Conservation (phyloP, 495 filamentous ascomycete species). For the Penicillium canariense region DNA sequence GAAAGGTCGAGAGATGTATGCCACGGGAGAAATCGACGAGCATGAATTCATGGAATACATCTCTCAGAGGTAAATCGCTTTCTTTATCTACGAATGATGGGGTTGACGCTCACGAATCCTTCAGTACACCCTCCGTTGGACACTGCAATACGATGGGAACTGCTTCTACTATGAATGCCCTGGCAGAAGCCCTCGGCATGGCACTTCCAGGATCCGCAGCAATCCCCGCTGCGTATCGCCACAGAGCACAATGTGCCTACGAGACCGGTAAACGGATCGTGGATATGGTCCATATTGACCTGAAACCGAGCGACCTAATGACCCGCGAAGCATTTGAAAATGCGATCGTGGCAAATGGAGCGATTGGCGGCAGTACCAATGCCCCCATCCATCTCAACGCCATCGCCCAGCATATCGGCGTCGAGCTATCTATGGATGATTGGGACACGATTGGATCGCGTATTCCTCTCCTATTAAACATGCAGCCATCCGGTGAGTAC, state of each 20-base stretch:
- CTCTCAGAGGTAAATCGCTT: slow-evolving; percentile 40
- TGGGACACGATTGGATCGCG: slow-evolving; percentile 51
- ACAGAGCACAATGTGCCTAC: slow-evolving; percentile 53
- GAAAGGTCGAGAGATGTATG: slow-evolving; percentile 52
- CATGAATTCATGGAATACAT: slow-evolving; percentile 50
- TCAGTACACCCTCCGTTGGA: slow-evolving; percentile 49
- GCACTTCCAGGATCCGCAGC: slow-evolving; percentile 54
- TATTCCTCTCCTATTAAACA: slow-evolving; percentile 51
- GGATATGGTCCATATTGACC: slow-evolving; percentile 52
- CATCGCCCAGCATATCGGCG: slow-evolving; percentile 53
- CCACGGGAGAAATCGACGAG: slow-evolving; percentile 49
- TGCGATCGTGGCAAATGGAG: slow-evolving; percentile 51
- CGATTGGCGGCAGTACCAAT: slow-evolving; percentile 56
- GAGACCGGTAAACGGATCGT: slow-evolving; percentile 53
- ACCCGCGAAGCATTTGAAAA: slow-evolving; percentile 56
- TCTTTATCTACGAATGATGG: background rate
- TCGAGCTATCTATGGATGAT: slow-evolving; percentile 50
- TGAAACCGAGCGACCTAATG: slow-evolving; percentile 56
- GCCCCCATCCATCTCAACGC: slow-evolving; percentile 56
- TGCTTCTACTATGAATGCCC: slow-evolving; percentile 57
- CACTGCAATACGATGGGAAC: slow-evolving; percentile 60
- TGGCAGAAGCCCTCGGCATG: slow-evolving; percentile 56
- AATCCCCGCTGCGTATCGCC: slow-evolving; percentile 53
- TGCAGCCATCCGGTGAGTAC: slow-evolving; percentile 53
- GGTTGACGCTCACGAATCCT: background rate